Evolutionary conservation across 345 rosid genomes (phyloP).

Genomic region (Rhizophora mangle): DNA sequence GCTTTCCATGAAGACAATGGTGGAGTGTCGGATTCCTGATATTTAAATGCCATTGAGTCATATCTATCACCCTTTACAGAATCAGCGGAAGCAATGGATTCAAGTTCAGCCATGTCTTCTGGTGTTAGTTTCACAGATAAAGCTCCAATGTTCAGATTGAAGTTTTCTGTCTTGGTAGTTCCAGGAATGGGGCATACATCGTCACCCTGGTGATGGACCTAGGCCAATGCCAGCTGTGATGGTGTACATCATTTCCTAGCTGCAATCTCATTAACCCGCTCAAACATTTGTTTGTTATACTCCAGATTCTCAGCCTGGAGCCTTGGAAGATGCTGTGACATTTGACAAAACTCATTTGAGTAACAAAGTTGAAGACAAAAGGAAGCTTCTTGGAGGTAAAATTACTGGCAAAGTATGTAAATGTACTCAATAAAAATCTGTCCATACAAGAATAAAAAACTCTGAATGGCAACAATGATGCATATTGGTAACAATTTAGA

Average conservation of each 20-base stretch:
- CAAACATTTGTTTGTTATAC: constrained; percentile 40
- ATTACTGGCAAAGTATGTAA: neutral
- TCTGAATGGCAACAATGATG: neutral
- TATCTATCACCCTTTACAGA: constrained; percentile 47
- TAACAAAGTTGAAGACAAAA: neutral
- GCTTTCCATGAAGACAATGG: constrained; percentile 1
- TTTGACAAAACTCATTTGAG: neutral
- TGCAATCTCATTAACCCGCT: constrained; percentile 43
- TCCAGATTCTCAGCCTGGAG: constrained; percentile 57
- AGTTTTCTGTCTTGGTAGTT: constrained; percentile 57
- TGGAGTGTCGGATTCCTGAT: constrained; percentile 27
- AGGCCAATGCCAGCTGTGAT: constrained; percentile 69
- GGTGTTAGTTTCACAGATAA: constrained; percentile 50
- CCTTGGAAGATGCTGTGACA: constrained; percentile 47
- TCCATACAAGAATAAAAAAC: neutral
- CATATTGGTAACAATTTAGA: neutral
- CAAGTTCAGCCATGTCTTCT: constrained; percentile 58
- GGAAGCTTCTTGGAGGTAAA: neutral
- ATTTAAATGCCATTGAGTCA: constrained; percentile 13
- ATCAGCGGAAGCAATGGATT: constrained; percentile 38
- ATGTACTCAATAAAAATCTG: neutral
- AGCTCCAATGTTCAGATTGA: constrained; percentile 55
- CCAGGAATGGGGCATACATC: constrained; percentile 69
- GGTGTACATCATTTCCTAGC: constrained; percentile 52
- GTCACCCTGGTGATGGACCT: constrained; percentile 64